Base-by-base conservation (phyloP, 2,329 filamentous ascomycete genomes). In the Coccinonectria pachysandricola region DNA sequence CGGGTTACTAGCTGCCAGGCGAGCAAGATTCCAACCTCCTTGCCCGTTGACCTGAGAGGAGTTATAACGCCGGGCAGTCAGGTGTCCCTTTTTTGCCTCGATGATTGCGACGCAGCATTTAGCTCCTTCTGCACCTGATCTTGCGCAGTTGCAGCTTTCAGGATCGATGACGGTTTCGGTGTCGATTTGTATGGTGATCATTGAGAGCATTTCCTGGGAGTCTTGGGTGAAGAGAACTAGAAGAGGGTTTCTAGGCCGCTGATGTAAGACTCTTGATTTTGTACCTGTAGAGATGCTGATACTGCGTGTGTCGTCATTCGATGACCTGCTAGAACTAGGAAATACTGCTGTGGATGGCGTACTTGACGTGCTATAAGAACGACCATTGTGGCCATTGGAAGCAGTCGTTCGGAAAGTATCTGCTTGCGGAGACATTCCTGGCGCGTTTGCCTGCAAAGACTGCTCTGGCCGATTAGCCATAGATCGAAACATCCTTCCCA, bases 131-230 rank as follows among this genome's bases (percentile, higher is more conserved):
- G 24, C 32, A 8, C 40, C 43, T 0, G 47, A 41, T 14, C 39
- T 37, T 7, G 46, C 43, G 26, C 56, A 59, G 13, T 52, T 46
- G 32, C 53, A 57, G 5, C 46, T 43, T 13, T 53, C 46, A 1
- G 49, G 48, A 19, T 58, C 55, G 24, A 53, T 39, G 6, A 41
- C 35, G 6, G 47, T 53, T 8, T 48, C 40, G 8, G 52, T 42
- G 18, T 54, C 51, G 9, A 56, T 37, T 5, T 50, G 40, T 3
- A 56, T 27, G 6, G 46, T 42, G 9, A 55, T 48, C 5, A 56
- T 44, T 1, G 46, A 43, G 8, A 41, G 28, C 15, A 30, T 37
- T 10, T 40, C 38, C 2, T 35, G 40, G 1, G 27, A 20, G 23
- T 36, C 41, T 15, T 45, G 42, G 0, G 51, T 54, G 24, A 53